These are phyloP conservation scores for Fraxinus angustifolia DNA, from an alignment of 305 asterid species.

Conservation along the genomic window DNA sequence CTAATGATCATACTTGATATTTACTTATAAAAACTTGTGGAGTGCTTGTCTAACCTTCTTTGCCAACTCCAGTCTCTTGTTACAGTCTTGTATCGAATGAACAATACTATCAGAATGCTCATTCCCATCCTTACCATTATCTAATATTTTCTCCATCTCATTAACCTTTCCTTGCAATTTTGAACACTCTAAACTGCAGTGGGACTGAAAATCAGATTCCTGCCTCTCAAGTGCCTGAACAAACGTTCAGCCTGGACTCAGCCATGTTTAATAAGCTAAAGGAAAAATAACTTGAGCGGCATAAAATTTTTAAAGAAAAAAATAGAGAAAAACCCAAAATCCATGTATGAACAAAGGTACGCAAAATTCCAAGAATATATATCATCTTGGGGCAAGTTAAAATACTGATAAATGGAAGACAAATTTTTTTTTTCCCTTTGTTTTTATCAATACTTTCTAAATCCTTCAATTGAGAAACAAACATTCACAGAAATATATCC, in stretches of 20 bases:
- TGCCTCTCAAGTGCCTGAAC: slow-evolving; percentile 55
- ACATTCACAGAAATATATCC: background rate
- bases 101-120: slow-evolving; percentile 29
- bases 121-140: slow-evolving; percentile 24
- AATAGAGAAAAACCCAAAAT: background rate
- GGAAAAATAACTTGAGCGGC: slow-evolving; percentile 4
- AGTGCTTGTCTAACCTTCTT: slow-evolving; percentile 47
- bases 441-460: background rate
- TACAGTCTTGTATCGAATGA: slow-evolving; percentile 34
- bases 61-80: slow-evolving; percentile 40
- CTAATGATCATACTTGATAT: background rate
- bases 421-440: background rate
- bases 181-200: slow-evolving; percentile 32
- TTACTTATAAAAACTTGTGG: slow-evolving; percentile 6
- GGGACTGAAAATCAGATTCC: slow-evolving; percentile 44
- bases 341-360: background rate
- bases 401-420: background rate
- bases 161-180: slow-evolving; percentile 52
- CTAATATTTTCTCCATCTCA: slow-evolving; percentile 49
- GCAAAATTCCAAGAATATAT: background rate
- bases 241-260: slow-evolving; percentile 19
- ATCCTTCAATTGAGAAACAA: background rate
- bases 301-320: background rate
- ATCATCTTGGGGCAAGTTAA: background rate
- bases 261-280: slow-evolving; percentile 12